Evolutionary conservation across 1,139 yeast genomes (phyloP), one percentile per base, ranked within the genome.

Genomic region (Saccharomycopsis hybrid): DNA sequence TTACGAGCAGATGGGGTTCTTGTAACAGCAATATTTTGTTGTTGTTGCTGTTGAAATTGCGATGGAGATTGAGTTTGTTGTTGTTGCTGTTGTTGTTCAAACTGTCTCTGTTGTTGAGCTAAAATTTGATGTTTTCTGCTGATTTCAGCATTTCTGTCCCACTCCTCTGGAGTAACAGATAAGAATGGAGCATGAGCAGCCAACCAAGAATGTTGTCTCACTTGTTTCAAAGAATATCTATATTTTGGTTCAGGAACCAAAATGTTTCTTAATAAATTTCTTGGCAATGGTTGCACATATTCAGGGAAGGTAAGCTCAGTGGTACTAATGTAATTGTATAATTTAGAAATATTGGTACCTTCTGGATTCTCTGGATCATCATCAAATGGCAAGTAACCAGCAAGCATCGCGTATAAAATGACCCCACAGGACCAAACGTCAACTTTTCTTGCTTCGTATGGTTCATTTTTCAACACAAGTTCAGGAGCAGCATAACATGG

Each of bases 401-500:
- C 89, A 47, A 94, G 73, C 96, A 94, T 92, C 11, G 98, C 97
- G 63, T 89, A 92, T 46, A 92, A 70, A 52, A 92, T 92, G 40
- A 94, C 92, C 51, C 98, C 98, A 59, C 96, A 80, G 1, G 96
- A 88, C 98, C 98, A 92, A 43, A 90, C 85, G 66, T 92, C 98
- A 29, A 88, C 97, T 65, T 87, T 89, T 56, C 89, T 77, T n/a
- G 96, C 97, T 59, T 85, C 89, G 64, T 92, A 92, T 25, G 94
- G 92, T 50, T 80, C 76, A 59, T 84, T 90, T 11, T 94, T 83
- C 41, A 90, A 83, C 3, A 92, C 98, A 54, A 92, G 71, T 65
- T 92, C 98, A 0, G 98, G 98, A 2, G 98, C 98, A 0, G 97
- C 97, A 66, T 92, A 92, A 66, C 98, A 90, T 0, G 98, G 98